Evolutionary conservation across 192 early-diverging fungal genomes (phyloP), one percentile per base, ranked within the genome.

Genomic region (Backusella circina): DNA sequence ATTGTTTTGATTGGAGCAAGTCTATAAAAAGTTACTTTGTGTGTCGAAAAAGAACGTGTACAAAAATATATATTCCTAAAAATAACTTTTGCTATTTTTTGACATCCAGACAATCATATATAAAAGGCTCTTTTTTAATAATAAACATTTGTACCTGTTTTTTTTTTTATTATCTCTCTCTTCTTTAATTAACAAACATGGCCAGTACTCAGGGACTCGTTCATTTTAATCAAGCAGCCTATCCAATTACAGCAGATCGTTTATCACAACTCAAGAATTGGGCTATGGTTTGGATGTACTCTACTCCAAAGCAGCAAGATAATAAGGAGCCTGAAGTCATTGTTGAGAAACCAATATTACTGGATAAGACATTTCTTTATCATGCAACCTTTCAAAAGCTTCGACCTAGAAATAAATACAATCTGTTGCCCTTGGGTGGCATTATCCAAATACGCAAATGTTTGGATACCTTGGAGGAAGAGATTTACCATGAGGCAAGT

Each of bases 381-480:
- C 21, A 37, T n/a, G 23, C 64, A 10, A 74, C 73, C 1, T 66
- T 15, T 31, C 73, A 74, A 44, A 74, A 74, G 31, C 64, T 74
- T 37, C 64, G 64, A 31, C 73, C 35, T 4, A 74, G 26, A 15
- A 70, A n/a, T 1, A 47, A 13, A 18, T 28, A 47, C 37, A 44
- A 70, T 12, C 9, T 32, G 6, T 6, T 72, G 18, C 28, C 71
- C 33, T 30, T 74, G n/a, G 54, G 73, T 21, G 73, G 32, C 23
- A 66, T 65, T 10, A 37, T 66, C 23, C 73, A 74, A 30, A 23
- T 74, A 16, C 65, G 64, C 65, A 39, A 66, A 28, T 64, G 65
- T 18, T 70, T 38, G 69, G 69, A 70, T 16, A n/a, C 21, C 5
- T 23, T 70, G 21, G 69, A 70, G 18, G 7, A 16, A 18, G 37